phyloP scores from a whole-genome alignment of 176 grass and related monocot species.

The Carex kokanica region DNA sequence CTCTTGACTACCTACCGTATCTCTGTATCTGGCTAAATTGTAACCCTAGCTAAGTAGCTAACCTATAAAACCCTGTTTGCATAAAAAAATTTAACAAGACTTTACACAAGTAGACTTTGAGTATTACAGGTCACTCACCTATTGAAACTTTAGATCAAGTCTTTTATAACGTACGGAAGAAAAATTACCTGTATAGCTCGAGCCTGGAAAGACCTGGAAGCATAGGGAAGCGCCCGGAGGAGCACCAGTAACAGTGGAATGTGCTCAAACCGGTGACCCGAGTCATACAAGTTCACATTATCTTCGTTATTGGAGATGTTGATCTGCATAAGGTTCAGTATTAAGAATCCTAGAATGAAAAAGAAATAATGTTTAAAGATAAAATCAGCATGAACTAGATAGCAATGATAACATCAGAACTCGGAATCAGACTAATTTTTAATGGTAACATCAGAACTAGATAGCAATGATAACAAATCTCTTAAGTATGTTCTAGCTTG shows the following conservation, averaged over 20 bases:
- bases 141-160: constrained; percentile 13
- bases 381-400: neutral
- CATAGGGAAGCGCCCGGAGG: constrained; percentile 46
- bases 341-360: constrained; percentile 17
- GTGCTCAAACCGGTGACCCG: constrained; percentile 90
- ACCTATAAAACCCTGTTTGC: neutral
- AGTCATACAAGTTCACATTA: constrained; percentile 90
- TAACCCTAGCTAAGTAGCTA: neutral
- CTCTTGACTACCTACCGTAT: neutral
- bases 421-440: neutral
- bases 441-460: too few relatives aligned
- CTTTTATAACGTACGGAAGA: constrained; percentile 1
- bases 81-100: neutral
- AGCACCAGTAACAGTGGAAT: constrained; percentile 81
- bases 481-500: neutral
- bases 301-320: constrained; percentile 85
- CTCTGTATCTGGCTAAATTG: neutral
- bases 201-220: constrained; percentile 77
- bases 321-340: constrained; percentile 35
- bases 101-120: neutral
- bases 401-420: neutral
- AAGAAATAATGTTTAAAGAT: neutral
- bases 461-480: too few relatives aligned
- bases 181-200: constrained; percentile 90
- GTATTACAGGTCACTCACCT: constrained; percentile 4